Conservation (phyloP, 2,329 filamentous ascomycete species). For the Colletotrichum simmondsii region DNA sequence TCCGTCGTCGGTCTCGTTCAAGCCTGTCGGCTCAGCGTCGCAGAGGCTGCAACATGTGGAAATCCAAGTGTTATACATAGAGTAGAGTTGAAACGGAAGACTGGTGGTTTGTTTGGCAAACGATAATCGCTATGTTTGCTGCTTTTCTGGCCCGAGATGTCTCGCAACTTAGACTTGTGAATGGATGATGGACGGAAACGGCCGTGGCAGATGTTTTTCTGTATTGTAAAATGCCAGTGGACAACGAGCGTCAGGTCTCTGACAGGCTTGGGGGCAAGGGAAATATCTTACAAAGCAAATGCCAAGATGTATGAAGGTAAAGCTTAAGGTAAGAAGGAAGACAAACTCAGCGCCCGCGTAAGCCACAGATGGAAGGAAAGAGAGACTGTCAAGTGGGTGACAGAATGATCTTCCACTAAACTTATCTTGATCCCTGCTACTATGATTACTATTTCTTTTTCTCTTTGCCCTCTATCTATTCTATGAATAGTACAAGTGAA, state of each 20-base stretch:
- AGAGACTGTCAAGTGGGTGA: background rate
- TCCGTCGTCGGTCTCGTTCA: slow-evolving; percentile 13
- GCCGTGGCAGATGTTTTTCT: background rate
- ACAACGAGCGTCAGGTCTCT: background rate
- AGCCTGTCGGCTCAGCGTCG: background rate
- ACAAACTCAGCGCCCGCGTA: background rate
- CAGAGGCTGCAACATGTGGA: slow-evolving; percentile 7
- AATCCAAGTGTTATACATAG: background rate
- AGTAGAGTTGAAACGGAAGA: background rate
- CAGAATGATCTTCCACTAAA: too few relatives aligned
- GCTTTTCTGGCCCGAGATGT: background rate
- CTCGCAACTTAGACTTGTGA: background rate
- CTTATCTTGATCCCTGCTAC: too few relatives aligned
- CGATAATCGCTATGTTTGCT: too few relatives aligned
- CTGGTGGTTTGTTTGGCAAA: background rate
- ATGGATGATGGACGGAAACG: background rate
- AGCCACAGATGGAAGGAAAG: background rate
- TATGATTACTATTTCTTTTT: too few relatives aligned
- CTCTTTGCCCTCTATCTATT: too few relatives aligned
- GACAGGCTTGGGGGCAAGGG: background rate
- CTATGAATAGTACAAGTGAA: too few relatives aligned
- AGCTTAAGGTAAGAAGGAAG: slow-evolving; percentile 8
- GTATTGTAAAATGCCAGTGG: background rate
- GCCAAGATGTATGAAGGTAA: slow-evolving; percentile 22
- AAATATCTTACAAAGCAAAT: slow-evolving; percentile 3